Evolutionary conservation across 129 eudicot genomes (phyloP), one percentile per base, ranked within the genome.

Genomic region (Cynara cardunculus): DNA sequence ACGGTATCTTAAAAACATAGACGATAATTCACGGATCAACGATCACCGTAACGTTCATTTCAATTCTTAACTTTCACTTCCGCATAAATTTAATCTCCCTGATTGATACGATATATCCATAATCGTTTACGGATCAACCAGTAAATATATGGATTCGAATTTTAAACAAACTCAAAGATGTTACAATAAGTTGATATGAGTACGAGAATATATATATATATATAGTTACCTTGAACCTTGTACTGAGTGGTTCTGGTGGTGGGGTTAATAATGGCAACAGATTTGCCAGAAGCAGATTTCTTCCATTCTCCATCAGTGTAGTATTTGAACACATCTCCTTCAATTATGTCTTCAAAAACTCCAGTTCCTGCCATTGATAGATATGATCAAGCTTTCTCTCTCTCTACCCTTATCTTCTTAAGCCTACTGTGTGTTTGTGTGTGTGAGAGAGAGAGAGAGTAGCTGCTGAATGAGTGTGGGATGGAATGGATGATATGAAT

Each of bases 251-350:
- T 88, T 72, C 88, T 84, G 2, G 92, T 89, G 25, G 88, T 75
- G 4, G 92, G 92, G 68, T 89, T 89, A 27, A 89, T 89, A 83
- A 87, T 89, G 41, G 93, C 82, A 75, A 89, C 93, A 72, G 90
- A 82, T 76, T 87, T 87, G 21, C 88, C 90, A 14, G 93, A 89
- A 61, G 85, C 62, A 25, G 93, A 89, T 34, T 62, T 68, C 76
- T 84, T 89, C 93, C 93, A 89, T 74, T 86, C 93, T n/a, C 93
- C 87, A 49, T 89, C 93, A 24, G 89, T 80, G 56, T 89, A 89
- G 72, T 84, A 89, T 67, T 89, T 89, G 80, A 78, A 89, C 7
- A 77, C 93, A 16, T 89, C 89, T 11, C 88, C 90, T 67, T 89
- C 93, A 0, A 81, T 81, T 6, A 89, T 89, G 19, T 84, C 93